Percentiles rank a stretch among this genome's conserved stretches.
These are phyloP conservation scores for Ceratocystis harringtonii DNA, from an alignment of 2,329 filamentous ascomycete species.

Conservation along the genomic window DNA sequence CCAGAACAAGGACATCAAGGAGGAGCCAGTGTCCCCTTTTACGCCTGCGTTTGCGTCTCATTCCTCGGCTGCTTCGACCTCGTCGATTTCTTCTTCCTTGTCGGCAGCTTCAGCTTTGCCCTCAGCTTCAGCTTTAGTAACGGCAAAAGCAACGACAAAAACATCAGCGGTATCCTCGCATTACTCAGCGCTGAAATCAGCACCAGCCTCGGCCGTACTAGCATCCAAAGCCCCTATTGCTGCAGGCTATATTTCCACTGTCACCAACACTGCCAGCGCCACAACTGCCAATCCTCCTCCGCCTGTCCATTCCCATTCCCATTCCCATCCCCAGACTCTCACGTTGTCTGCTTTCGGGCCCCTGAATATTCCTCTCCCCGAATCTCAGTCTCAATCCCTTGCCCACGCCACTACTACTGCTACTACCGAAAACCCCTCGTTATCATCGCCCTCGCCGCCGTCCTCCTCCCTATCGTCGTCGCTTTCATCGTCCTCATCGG, in stretches of 20 bases:
- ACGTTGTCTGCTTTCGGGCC: slow-evolving; percentile 7
- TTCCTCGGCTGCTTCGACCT: background rate
- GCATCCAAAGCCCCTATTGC: background rate
- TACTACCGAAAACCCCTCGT: background rate
- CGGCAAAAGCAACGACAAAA: background rate
- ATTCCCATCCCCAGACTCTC: slow-evolving; percentile 6
- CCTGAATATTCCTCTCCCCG: slow-evolving; percentile 6
- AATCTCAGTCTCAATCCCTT: background rate
- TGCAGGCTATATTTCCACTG: background rate
- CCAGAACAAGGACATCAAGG: background rate
- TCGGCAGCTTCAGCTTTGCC: too few species aligned
- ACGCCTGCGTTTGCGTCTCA: background rate
- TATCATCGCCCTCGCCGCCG: background rate
- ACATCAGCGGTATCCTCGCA: background rate
- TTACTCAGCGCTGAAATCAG: too few species aligned
- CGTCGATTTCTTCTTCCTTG: background rate
- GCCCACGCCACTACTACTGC: background rate
- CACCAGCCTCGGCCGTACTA: too few species aligned
- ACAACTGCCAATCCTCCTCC: background rate
- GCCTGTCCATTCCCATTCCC: background rate
- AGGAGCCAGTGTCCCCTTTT: background rate
- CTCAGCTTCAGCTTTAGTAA: too few species aligned
- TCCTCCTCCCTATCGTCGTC: background rate
- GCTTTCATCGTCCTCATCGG: background rate
- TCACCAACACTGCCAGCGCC: background rate